Evolutionary conservation across 352 stramenopile species (phyloP).

Genomic region (Globisporangium nagaii): DNA sequence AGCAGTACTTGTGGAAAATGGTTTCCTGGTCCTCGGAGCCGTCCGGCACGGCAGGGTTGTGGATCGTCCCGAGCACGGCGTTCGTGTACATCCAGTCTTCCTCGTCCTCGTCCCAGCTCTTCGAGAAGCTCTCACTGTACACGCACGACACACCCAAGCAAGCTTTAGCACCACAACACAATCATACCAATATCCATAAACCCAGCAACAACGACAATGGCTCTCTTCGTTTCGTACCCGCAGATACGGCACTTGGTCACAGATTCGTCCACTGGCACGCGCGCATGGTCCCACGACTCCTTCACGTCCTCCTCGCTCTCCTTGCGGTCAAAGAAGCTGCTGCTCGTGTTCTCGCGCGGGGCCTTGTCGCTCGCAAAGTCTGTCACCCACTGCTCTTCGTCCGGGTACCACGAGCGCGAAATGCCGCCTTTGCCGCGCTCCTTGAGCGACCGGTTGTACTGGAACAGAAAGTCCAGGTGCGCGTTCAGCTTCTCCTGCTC

Average conservation of each 20-base stretch:
- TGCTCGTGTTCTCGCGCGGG: conserved; percentile 67
- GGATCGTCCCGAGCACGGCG: conserved; percentile 70
- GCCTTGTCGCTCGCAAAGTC: conserved; percentile 62
- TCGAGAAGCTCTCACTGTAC: conserved; percentile 63
- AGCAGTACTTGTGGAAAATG: conserved; percentile 90
- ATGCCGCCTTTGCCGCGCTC: conserved; percentile 77
- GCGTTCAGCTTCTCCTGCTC: conserved; percentile 73
- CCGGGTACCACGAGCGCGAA: conserved; percentile 77
- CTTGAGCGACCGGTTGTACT: conserved; percentile 79
- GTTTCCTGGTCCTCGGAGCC: conserved; percentile 44
- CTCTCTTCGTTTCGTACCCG: no score
- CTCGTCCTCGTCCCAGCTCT: conserved; percentile 86
- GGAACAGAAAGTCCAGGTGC: conserved; percentile 84
- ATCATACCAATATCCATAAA: no score
- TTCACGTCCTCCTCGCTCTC: conserved; percentile 43
- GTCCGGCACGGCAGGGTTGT: conserved; percentile 30
- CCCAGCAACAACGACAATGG: no score
- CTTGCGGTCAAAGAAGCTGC: conserved; percentile 70
- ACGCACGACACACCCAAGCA: neutral
- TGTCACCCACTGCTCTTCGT: conserved; percentile 76
- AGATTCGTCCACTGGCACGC: conserved; percentile 73
- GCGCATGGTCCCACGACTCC: conserved; percentile 55
- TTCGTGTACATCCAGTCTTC: conserved; percentile 91
- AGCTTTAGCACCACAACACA: neutral
- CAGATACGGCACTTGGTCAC: conserved; percentile 84